These are phyloP conservation scores for Tricholoma bakamatsutake DNA, from an alignment of 768 basidiomycete species.

Conservation along the genomic window DNA sequence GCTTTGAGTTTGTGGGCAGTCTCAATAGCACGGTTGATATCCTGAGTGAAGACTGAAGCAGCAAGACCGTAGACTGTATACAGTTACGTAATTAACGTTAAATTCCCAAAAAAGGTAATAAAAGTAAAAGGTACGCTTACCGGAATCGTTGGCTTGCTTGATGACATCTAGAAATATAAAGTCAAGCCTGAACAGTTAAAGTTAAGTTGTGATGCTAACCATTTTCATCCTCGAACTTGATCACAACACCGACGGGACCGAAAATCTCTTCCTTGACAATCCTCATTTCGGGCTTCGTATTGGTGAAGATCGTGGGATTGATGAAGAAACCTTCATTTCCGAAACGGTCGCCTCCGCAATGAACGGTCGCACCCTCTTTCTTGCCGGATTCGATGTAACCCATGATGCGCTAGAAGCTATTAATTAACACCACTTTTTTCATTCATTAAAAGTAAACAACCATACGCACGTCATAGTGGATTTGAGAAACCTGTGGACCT, in stretches of 20 bases:
- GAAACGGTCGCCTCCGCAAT: conserved; percentile 57
- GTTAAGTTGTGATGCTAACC: neutral
- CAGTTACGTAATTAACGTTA: neutral
- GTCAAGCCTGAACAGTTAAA: neutral
- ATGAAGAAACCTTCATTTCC: conserved; percentile 56
- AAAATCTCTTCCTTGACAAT: conserved; percentile 77
- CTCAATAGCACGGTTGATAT: conserved; percentile 68
- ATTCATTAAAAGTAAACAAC: neutral
- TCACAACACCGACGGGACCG: conserved; percentile 2
- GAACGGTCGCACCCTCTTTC: conserved; percentile 61
- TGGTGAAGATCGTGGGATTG: conserved; percentile 68
- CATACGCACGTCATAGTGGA: conserved; percentile 42
- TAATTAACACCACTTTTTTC: no score
- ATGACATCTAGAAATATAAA: conserved; percentile 40
- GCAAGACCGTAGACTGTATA: conserved; percentile 74
- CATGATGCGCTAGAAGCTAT: conserved; percentile 54
- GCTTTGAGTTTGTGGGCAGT: conserved; percentile 73
- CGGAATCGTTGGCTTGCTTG: conserved; percentile 75
- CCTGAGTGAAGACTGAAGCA: conserved; percentile 77
- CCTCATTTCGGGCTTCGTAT: conserved; percentile 63
- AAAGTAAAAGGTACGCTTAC: conserved; percentile 17
- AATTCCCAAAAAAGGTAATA: no score
- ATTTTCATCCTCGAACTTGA: conserved; percentile 2
- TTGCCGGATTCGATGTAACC: conserved; percentile 74
- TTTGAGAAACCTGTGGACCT: conserved; percentile 75